Conservation (phyloP, 352 stramenopile genomes). For the Aphanomyces astaci region DNA sequence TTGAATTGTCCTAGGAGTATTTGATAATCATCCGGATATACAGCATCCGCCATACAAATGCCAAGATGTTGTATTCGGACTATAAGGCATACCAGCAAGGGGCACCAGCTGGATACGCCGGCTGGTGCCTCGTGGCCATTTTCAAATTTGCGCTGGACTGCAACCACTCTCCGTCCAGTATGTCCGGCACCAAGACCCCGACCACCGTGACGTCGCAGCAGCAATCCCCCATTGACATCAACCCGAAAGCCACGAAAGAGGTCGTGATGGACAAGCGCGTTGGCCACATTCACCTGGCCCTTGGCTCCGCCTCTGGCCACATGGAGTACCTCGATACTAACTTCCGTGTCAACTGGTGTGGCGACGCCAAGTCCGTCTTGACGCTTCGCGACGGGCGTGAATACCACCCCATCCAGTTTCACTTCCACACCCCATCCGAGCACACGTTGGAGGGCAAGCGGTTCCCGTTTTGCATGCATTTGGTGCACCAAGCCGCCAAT, state of each 20-base stretch:
- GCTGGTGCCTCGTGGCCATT: neutral
- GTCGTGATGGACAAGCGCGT: constrained; percentile 23
- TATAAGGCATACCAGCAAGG: neutral
- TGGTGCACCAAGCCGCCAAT: constrained; percentile 56
- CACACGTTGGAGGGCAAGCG: constrained; percentile 54
- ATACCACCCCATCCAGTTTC: constrained; percentile 54
- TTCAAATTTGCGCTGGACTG: constrained; percentile 1
- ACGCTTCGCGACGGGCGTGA: constrained; percentile 38
- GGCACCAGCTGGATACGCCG: neutral
- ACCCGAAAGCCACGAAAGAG: constrained; percentile 24
- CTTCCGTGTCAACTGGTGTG: constrained; percentile 48
- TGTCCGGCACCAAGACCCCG: neutral
- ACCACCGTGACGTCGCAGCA: constrained; percentile 6
- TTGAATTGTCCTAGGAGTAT: neutral
- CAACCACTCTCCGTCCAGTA: neutral
- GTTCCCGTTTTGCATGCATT: constrained; percentile 52
- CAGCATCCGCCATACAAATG: neutral
- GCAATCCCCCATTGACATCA: constrained; percentile 55
- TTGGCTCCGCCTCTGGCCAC: constrained; percentile 33
- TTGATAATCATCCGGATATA: neutral
- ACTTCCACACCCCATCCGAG: constrained; percentile 58
- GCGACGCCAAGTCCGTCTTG: constrained; percentile 34
- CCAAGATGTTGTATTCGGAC: neutral
- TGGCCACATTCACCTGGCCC: constrained; percentile 25
- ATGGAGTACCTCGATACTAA: constrained; percentile 34